These are phyloP conservation scores for Sinapis alba DNA, from an alignment of 441 rosid species.

Conservation along the genomic window DNA sequence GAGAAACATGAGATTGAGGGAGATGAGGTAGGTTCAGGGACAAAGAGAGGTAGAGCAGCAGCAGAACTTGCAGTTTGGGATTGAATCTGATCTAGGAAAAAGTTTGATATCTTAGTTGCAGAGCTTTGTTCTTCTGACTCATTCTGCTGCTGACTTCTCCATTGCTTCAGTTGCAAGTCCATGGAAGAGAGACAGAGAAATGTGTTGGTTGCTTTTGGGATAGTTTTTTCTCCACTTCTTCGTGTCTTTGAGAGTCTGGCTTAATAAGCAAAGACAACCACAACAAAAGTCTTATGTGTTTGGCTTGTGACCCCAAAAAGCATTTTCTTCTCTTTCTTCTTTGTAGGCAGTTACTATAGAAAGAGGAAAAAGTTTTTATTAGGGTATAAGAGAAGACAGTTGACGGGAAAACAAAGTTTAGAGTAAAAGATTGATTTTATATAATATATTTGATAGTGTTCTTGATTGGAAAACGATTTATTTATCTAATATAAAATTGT, in stretches of 20 bases:
- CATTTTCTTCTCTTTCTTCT: slow-evolving; percentile 1
- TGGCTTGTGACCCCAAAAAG: slow-evolving; percentile 25
- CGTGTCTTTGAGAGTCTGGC: slow-evolving; percentile 24
- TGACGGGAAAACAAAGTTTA: slow-evolving; percentile 36
- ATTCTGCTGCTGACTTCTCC: slow-evolving; percentile 67
- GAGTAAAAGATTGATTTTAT: background rate
- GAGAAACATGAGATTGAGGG: slow-evolving; percentile 55
- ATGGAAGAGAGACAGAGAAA: slow-evolving; percentile 39
- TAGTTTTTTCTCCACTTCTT: slow-evolving; percentile 27
- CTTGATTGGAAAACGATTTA: background rate
- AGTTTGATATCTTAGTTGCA: slow-evolving; percentile 67
- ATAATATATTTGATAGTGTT: slow-evolving; percentile 10
- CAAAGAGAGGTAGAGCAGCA: slow-evolving; percentile 65
- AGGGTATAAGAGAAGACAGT: slow-evolving; percentile 67
- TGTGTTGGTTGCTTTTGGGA: slow-evolving; percentile 42
- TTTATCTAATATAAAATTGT: slow-evolving; percentile 11
- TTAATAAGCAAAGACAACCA: slow-evolving; percentile 40
- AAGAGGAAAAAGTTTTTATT: slow-evolving; percentile 39
- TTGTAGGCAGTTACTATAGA: slow-evolving; percentile 5
- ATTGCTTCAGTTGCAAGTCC: slow-evolving; percentile 89
- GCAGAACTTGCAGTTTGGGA: slow-evolving; percentile 38
- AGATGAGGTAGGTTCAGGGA: slow-evolving; percentile 50
- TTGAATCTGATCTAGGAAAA: slow-evolving; percentile 46
- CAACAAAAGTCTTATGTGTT: slow-evolving; percentile 31
- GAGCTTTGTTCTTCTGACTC: slow-evolving; percentile 62